Base-by-base conservation (phyloP, 2,329 filamentous ascomycete genomes). In the Talaromyces sp. region DNA sequence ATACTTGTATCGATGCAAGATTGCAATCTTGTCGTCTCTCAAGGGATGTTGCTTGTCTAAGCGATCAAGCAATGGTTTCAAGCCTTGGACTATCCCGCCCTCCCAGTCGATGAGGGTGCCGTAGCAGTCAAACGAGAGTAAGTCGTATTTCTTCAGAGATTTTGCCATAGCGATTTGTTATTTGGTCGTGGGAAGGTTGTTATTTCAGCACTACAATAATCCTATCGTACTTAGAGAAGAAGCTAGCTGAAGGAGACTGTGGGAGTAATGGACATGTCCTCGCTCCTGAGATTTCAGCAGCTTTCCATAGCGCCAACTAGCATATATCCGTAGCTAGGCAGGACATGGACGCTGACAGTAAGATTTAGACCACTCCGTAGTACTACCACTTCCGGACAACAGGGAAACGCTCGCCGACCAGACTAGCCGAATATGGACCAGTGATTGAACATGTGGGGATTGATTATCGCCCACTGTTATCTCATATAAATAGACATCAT, bases 71-170 rank as follows among this genome's bases (percentile, higher is more conserved):
- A 61, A 61, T 52, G 59, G 27, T 27, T 39, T 50, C 52, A 61
- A 19, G 22, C 59, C 59, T 61, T 41, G 59, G 27, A 61, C 15
- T 50, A 61, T 61, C 3, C 59, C 59, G 31, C 59, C 22, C 31
- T 61, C 59, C 59, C 59, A 61, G 59, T 61, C 59, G 45, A 61
- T 45, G 45, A 61, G 59, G 27, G 59, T 61, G 22, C 59, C 59
- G 31, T 61, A 61, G 59, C 59, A 61, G 45, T 61, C 59, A 35
- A 61, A 61, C 33, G 59, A 61, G n/a, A 61, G 45, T 61, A 61
- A 61, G 45, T 50, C 59, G 47, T 61, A 61, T 52, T 31, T 50
- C 41, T 61, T 27, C 33, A 61, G 59, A 50, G n/a, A 15, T 31
- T 31, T 45, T 41, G n/a, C 59, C 59, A 61, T 61, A 19, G n/a